Base-by-base conservation (phyloP, 2,329 filamentous ascomycete genomes). In the Periconia macrospinosa region DNA sequence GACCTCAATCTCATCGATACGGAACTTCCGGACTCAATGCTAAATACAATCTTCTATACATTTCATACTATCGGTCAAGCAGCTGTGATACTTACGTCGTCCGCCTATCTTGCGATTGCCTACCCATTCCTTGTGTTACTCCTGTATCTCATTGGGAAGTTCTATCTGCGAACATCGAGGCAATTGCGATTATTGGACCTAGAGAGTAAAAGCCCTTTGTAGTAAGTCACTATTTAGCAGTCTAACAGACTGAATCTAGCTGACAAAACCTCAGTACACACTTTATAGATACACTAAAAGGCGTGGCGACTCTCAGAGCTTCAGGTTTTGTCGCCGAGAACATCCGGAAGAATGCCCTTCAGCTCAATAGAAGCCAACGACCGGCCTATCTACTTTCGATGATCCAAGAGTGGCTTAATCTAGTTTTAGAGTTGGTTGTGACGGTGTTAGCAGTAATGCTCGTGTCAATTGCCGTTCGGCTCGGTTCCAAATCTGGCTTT, bases 121-220 rank as follows among this genome's bases (percentile, higher is more conserved):
- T 63, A 73, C 40, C 76, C 76, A 1, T 54, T 74, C 30, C 55
- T 75, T 8, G 44, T 68, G 19, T 54, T 59, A 2, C 52, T 68
- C 0, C 53, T 78, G 30, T 78, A 72, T 52, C 43, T 67, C 40
- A 63, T 80, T 6, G 73, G 77, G 49, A 66, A 57, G 27, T 69
- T 74, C 57, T 80, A 80, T 53, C 68, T 79, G 6, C 70, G 72
- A 3, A 78, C 76, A 11, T 76, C 75, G 8, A 66, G 78, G 1
- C 76, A 78, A 55, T 47, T 80, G 3, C 72, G 82, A 46, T 68
- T 81, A 13, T 63, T 83, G 2, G 81, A 83, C 57, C 73, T 83
- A 0, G 81, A 83, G 58, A 65, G 72, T 19, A 77, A 78, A 49
- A 71, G 73, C 1, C 77, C 78, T 0, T 65, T 82, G 0, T 81